Base-by-base conservation (phyloP, 2,329 filamentous ascomycete species). In the Elsinoe batatas region DNA sequence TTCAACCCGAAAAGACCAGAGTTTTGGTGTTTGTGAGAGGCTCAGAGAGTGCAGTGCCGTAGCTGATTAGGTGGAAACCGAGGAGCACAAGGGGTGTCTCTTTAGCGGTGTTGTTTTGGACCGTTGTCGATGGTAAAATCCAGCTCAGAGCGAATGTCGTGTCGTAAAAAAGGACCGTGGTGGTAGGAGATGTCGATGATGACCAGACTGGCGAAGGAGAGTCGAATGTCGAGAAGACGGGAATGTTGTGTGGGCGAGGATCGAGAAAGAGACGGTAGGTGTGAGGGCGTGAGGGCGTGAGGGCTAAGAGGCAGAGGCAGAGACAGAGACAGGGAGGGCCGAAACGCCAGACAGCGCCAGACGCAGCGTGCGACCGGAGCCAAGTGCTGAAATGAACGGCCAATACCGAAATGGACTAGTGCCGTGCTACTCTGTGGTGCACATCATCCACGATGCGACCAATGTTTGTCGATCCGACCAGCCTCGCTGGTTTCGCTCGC, bases 21-120 rank as follows among this genome's bases (percentile, higher is more conserved):
- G 18, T 54, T 54, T 55, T 46, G 37, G 40, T 38, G 35, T 53
- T 13, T 47, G 38, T 36, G 20, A n/a, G 32, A 47, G 40, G 30
- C 32, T 51, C 42, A 55, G 38, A 42, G 53, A 55, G 32, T 30
- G 53, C 53, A 38, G 42, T 55, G 53, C 53, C 53, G 53, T 37
- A 55, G 53, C 53, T 55, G 53, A 55, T 55, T 55, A 55, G 51
- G 22, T 33, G 53, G 42, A 42, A 18, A 35, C 32, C 42, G 30
- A 54, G 20, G 37, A 33, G 13, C 36, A 42, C 51, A 42, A 33
- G 38, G 38, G 51, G 51, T 38, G 30, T 37, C 3, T 22, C 32
- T 33, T 17, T 13, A 18, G 32, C 6, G 47, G 47, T 51, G 47
- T 51, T 51, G 47, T 51, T 51, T 51, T 51, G 32, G 33, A 33